Percentiles rank a stretch among this genome's conserved stretches.
These are phyloP conservation scores for Cladosporium sp. DNA, from an alignment of 2,329 filamentous ascomycete species.

Conservation along the genomic window DNA sequence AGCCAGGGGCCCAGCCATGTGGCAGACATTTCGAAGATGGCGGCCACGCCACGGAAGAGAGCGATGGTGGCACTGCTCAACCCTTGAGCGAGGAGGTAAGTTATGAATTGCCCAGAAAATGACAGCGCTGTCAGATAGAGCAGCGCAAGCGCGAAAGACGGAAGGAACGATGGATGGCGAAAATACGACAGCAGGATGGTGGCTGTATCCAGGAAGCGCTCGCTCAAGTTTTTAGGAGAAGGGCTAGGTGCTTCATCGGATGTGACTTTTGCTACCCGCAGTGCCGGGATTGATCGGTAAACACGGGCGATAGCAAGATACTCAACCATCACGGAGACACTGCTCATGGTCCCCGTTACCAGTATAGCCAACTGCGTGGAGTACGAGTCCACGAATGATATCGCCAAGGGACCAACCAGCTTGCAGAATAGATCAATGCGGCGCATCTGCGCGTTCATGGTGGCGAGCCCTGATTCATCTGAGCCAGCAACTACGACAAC, in stretches of 20 bases:
- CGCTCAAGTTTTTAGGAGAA: neutral
- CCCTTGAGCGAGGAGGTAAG: constrained; percentile 53
- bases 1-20: constrained; percentile 55
- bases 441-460: constrained; percentile 50
- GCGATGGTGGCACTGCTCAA: constrained; percentile 49
- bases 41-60: constrained; percentile 46
- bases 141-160: constrained; percentile 54
- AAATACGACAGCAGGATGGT: constrained; percentile 36
- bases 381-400: constrained; percentile 44
- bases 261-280: constrained; percentile 13
- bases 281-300: constrained; percentile 28
- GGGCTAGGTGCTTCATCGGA: neutral
- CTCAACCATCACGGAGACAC: constrained; percentile 43
- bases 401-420: constrained; percentile 47
- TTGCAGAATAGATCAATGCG: constrained; percentile 56
- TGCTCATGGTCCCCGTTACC: constrained; percentile 46
- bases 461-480: constrained; percentile 23
- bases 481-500: constrained; percentile 47
- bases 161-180: constrained; percentile 50
- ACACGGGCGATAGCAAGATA: constrained; percentile 49
- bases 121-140: constrained; percentile 58
- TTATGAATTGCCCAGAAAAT: constrained; percentile 58
- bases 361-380: constrained; percentile 46
- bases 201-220: neutral
- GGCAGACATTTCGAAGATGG: constrained; percentile 52